Conservation (phyloP, 345 rosid species). For the Dimocarpus longan region DNA sequence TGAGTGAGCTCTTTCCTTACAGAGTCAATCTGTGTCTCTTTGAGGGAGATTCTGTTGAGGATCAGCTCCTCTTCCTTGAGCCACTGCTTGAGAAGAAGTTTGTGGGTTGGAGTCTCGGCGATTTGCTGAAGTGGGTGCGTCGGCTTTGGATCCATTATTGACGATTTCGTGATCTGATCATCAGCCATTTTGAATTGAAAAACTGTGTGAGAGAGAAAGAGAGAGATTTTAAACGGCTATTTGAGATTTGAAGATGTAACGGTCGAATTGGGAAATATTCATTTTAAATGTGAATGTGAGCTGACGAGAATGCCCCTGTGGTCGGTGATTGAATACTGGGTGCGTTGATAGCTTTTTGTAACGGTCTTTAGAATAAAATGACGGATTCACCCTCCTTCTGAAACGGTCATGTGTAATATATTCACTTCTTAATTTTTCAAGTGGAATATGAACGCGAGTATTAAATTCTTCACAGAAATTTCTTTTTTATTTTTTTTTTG, state of each 20-base stretch:
- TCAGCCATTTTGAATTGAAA: slow-evolving; percentile 26
- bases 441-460: background rate
- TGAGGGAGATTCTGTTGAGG: slow-evolving; percentile 65
- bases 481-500: too few relatives aligned
- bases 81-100: slow-evolving; percentile 95
- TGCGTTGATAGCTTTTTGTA: background rate
- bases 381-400: slow-evolving; percentile 6
- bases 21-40: slow-evolving; percentile 84
- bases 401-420: background rate
- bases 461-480: background rate
- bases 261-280: slow-evolving; percentile 25
- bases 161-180: slow-evolving; percentile 46
- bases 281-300: background rate
- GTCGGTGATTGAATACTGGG: background rate
- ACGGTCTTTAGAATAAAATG: background rate
- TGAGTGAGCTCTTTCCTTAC: slow-evolving; percentile 73
- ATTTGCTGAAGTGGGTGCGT: slow-evolving; percentile 90
- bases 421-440: background rate
- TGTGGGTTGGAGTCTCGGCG: slow-evolving; percentile 87
- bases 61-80: slow-evolving; percentile 89
- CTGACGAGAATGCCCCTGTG: slow-evolving; percentile 5
- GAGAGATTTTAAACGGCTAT: slow-evolving; percentile 15
- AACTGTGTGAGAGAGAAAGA: slow-evolving; percentile 26
- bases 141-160: slow-evolving; percentile 56
- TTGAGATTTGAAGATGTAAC: slow-evolving; percentile 21